Percentiles rank a stretch among this genome's conserved stretches.
These are phyloP conservation scores for Tricholomella constricta DNA, from an alignment of 768 basidiomycete species.

Conservation along the genomic window DNA sequence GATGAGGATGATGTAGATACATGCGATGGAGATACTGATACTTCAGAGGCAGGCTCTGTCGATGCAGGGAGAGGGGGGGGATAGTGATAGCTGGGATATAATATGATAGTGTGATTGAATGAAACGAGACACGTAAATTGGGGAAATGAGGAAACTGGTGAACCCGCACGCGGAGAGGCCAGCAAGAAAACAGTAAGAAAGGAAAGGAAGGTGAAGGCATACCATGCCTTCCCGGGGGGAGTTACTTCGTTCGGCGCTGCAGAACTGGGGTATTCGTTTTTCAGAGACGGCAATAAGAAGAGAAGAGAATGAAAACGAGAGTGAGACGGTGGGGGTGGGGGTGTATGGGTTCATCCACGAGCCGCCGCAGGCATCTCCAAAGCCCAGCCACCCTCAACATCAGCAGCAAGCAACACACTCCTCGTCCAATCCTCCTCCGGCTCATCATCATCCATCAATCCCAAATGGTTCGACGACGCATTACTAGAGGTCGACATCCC, in stretches of 20 bases:
- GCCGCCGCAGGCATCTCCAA: background rate
- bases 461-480: constrained; percentile 49
- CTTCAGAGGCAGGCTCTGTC: no score
- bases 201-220: constrained; percentile 1
- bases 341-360: background rate
- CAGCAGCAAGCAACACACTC: constrained; percentile 74
- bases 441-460: constrained; percentile 46
- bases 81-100: background rate
- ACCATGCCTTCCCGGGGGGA: background rate
- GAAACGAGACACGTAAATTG: no score
- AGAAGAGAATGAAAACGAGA: background rate
- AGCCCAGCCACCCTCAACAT: constrained; percentile 40
- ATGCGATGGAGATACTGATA: constrained; percentile 11
- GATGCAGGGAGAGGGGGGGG: constrained; percentile 3
- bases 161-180: background rate
- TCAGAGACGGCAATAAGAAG: background rate
- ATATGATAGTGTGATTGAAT: no score
- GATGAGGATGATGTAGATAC: constrained; percentile 5
- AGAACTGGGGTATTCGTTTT: background rate
- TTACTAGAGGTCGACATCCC: constrained; percentile 32
- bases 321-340: background rate
- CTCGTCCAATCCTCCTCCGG: constrained; percentile 72
- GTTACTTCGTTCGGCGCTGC: constrained; percentile 5
- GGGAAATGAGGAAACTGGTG: background rate
- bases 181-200: background rate